Evolutionary conservation across 2,329 filamentous ascomycete species (phyloP), one percentile per base, ranked within the genome.

Genomic region (Aspergillus melleus): DNA sequence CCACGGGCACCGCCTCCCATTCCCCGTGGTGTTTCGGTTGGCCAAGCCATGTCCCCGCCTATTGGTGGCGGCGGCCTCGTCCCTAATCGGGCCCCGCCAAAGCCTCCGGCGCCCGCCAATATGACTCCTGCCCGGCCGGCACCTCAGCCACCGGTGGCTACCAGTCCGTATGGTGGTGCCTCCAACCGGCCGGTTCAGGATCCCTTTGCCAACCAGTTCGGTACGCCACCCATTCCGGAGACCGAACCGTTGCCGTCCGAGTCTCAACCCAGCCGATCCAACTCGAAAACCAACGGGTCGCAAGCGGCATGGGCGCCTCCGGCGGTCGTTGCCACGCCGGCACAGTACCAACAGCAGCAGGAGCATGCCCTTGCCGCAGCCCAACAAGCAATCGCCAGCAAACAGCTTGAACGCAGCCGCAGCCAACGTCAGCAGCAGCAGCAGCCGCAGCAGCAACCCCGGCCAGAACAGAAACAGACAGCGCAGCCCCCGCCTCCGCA

Each of bases 1-100:
- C 95, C 95, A 52, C 87, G 95, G 72, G 91, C 94, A 19, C 91
- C 95, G 44, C 95, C 95, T 64, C 95, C 94, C 11, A 90, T 97
- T 61, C 93, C 94, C 59, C 74, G 84, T 36, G 75, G 72, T 24
- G 66, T 69, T 60, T 66, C 73, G 47, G 73, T 77, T 58, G 84
- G 85, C 72, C 85, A 86, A 64, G 74, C 83, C 62, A 68, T 73
- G 60, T 70, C 72, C 56, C 73, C 74, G 22, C 65, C 70, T 75
- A 78, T 73, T 68, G 84, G 84, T 55, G 77, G 76, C 62, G 84
- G 84, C 55, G 78, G 76, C 62, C 80, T 92, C 69, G 83, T 96
- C 72, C 93, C 95, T 53, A 90, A 87, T 70, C 87, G 95, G 61
- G 90, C 92, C 57, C 92, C 94, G 50, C 95, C 93, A 54, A 91